phyloP scores from a whole-genome alignment of 768 basidiomycete species.

The Hypsizygus marmoreus region DNA sequence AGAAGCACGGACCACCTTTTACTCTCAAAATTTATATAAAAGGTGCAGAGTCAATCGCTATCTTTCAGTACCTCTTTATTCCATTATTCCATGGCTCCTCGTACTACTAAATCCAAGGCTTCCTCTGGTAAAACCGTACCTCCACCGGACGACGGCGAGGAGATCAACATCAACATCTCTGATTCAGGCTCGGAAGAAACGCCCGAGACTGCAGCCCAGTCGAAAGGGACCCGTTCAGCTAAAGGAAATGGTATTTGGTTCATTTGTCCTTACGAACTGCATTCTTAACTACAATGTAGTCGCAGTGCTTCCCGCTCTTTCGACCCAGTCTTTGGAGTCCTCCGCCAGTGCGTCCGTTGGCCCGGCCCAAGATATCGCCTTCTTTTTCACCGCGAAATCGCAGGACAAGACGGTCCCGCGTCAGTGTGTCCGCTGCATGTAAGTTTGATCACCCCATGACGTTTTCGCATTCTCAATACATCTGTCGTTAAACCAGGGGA shows the following conservation, averaged over 20 bases:
- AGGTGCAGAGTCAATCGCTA: too few species aligned
- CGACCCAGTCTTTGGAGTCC: not conserved
- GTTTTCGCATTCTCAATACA: not conserved
- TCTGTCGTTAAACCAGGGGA: not conserved
- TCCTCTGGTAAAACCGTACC: too few species aligned
- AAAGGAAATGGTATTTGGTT: not conserved
- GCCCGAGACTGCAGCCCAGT: not conserved
- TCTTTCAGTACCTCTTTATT: too few species aligned
- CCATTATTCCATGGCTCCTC: too few species aligned
- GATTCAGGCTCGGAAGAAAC: not conserved
- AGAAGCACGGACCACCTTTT: too few species aligned
- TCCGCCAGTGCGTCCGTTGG: not conserved
- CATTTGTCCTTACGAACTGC: not conserved
- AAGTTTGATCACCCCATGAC: not conserved
- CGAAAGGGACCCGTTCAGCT: too few species aligned
- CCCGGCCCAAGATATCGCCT: not conserved
- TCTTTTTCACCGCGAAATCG: not conserved
- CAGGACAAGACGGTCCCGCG: not conserved
- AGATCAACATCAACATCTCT: not conserved
- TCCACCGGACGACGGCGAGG: not conserved
- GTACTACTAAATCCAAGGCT: too few species aligned
- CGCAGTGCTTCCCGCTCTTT: not conserved
- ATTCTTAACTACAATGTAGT: not conserved
- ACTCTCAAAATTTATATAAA: too few species aligned
- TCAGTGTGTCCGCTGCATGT: not conserved